These are phyloP conservation scores for Mortierella claussenii DNA, from an alignment of 192 early-diverging fungal species.

Conservation along the genomic window DNA sequence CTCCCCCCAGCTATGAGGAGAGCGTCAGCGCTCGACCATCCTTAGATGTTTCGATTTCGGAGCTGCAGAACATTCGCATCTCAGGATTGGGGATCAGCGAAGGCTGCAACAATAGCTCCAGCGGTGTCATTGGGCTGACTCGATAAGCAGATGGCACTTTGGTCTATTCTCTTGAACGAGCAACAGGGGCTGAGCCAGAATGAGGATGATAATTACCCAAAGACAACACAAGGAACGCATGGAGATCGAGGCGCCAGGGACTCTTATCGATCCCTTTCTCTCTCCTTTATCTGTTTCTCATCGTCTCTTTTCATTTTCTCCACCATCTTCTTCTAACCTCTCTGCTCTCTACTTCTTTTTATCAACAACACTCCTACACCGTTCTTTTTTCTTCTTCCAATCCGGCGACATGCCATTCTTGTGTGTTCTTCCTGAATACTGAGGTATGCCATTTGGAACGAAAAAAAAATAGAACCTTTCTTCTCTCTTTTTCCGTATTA, in stretches of 20 bases:
- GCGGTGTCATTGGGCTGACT: conserved; percentile 11
- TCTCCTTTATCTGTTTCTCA: background rate
- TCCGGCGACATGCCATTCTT: conserved; percentile 31
- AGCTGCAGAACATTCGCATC: conserved; percentile 24
- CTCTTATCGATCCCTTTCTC: too few species aligned
- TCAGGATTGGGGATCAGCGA: background rate
- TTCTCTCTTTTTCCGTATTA: too few species aligned
- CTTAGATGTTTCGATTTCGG: conserved; percentile 25
- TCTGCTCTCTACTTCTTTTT: background rate
- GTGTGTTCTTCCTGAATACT: background rate
- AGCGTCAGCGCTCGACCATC: conserved; percentile 38
- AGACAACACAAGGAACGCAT: too few species aligned
- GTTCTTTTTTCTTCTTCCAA: conserved; percentile 12
- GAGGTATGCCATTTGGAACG: conserved; percentile 36
- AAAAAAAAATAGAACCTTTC: background rate
- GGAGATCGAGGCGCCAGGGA: too few species aligned
- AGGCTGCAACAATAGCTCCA: background rate
- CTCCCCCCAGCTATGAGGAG: conserved; percentile 48
- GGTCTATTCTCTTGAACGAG: too few species aligned
- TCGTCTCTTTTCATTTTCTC: background rate
- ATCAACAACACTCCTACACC: background rate
- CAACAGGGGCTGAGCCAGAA: too few species aligned
- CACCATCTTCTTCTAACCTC: background rate
- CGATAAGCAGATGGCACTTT: conserved; percentile 1
- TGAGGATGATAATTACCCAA: too few species aligned